phyloP scores from a whole-genome alignment of 2,329 filamentous ascomycete genomes.

The Pseudogymnoascus sp. region DNA sequence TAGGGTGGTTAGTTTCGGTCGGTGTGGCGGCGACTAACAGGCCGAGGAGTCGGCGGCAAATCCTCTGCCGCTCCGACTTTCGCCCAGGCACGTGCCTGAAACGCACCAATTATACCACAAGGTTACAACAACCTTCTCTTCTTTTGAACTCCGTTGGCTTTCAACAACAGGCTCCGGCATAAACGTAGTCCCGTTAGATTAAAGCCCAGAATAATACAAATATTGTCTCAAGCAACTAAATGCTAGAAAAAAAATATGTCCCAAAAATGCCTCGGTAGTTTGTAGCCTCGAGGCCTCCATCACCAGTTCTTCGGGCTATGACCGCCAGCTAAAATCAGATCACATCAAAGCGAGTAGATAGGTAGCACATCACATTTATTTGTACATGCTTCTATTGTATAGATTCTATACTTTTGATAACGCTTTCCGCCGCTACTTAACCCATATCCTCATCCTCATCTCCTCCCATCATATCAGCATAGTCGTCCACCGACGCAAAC shows the following conservation, averaged over 20 bases:
- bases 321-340: neutral
- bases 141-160: neutral
- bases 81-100: neutral
- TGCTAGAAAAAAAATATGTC: no score
- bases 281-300: neutral
- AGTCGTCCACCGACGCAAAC: conserved; percentile 91
- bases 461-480: conserved; percentile 71
- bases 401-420: neutral
- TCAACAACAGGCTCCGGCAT: neutral
- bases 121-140: neutral
- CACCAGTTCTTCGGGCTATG: neutral
- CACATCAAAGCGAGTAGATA: neutral
- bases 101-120: neutral
- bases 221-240: no score
- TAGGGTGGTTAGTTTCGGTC: neutral
- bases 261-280: no score
- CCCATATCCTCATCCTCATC: conserved; percentile 46
- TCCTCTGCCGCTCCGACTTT: neutral
- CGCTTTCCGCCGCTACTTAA: neutral
- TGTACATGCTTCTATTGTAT: conserved; percentile 9
- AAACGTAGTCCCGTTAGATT: neutral
- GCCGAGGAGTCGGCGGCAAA: neutral
- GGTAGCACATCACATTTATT: conserved; percentile 10
- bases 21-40: conserved; percentile 2
- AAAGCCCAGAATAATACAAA: neutral